Evolutionary conservation across 1,284 basidiomycete genomes (phyloP).

Genomic region (Ustilago curta): DNA sequence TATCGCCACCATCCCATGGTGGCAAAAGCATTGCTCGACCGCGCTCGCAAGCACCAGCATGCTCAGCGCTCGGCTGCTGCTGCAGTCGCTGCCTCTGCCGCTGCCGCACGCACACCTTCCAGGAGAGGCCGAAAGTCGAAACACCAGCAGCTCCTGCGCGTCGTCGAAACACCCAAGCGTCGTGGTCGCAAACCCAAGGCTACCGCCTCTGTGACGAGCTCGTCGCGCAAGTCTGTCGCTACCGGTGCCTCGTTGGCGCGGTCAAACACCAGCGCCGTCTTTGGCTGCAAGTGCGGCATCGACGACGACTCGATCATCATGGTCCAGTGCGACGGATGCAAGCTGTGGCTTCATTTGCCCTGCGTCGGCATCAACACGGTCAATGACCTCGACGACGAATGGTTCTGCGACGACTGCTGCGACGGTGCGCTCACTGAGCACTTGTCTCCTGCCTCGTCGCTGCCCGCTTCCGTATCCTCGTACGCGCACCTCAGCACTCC

Average conservation of each 20-base stretch:
- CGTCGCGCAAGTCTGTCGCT: slow-evolving; percentile 43
- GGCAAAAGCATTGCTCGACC: slow-evolving; percentile 60
- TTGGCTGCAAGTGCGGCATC: slow-evolving; percentile 57
- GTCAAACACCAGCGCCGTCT: slow-evolving; percentile 42
- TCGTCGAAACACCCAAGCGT: slow-evolving; percentile 27
- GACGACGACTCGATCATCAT: slow-evolving; percentile 57
- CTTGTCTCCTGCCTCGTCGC: slow-evolving; percentile 47
- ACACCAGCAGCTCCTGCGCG: slow-evolving; percentile 23
- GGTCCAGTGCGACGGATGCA: slow-evolving; percentile 69
- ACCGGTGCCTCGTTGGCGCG: slow-evolving; percentile 43
- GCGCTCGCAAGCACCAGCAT: slow-evolving; percentile 44
- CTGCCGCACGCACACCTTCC: slow-evolving; percentile 18
- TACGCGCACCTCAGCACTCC: slow-evolving; percentile 52
- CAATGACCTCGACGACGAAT: slow-evolving; percentile 65
- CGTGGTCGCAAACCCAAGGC: slow-evolving; percentile 42
- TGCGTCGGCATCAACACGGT: slow-evolving; percentile 65
- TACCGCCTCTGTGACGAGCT: slow-evolving; percentile 33
- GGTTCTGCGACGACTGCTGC: slow-evolving; percentile 65
- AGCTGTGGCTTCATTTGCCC: slow-evolving; percentile 66
- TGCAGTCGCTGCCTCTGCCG: slow-evolving; percentile 16
- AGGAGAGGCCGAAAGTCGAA: slow-evolving; percentile 40
- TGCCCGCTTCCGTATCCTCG: slow-evolving; percentile 42
- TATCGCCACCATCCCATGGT: slow-evolving; percentile 64
- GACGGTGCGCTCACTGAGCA: slow-evolving; percentile 45
- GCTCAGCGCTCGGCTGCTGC: slow-evolving; percentile 30